phyloP scores from a whole-genome alignment of 129 eudicot genomes.

The Cynara cardunculus region DNA sequence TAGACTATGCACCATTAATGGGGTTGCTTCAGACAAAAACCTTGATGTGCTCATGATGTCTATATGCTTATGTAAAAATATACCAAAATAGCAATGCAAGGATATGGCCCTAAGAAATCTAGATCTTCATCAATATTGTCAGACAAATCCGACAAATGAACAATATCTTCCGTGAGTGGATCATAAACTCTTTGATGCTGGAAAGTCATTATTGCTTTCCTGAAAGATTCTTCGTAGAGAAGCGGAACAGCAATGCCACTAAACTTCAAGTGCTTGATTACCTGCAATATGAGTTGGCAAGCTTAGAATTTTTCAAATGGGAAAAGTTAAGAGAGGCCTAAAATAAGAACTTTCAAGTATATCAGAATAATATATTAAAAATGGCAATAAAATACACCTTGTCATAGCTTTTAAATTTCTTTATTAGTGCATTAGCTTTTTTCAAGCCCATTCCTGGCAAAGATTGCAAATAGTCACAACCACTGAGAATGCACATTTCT shows the following conservation, averaged over 20 bases:
- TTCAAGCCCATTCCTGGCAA: constrained; percentile 98
- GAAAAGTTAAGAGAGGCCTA: background rate
- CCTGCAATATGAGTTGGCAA: constrained; percentile 39
- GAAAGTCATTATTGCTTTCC: constrained; percentile 80
- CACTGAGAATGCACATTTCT: constrained; percentile 93
- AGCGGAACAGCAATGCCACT: constrained; percentile 55
- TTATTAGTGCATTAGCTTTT: constrained; percentile 74
- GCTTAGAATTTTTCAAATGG: background rate
- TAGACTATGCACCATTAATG: background rate
- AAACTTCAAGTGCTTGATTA: constrained; percentile 84
- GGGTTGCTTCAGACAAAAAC: background rate
- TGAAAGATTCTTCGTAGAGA: constrained; percentile 76
- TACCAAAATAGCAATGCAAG: constrained; percentile 30
- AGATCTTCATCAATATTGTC: constrained; percentile 44
- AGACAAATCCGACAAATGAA: constrained; percentile 53
- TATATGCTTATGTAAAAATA: background rate
- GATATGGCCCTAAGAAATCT: constrained; percentile 99
- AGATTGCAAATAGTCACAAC: constrained; percentile 93
- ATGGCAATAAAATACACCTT: constrained; percentile 40
- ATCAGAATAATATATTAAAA: background rate
- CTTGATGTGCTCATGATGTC: background rate
- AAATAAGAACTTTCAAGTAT: background rate
- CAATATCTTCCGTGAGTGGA: constrained; percentile 60
- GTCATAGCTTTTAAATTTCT: constrained; percentile 67
- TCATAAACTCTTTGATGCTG: constrained; percentile 95